Base-by-base conservation (phyloP, 305 asterid genomes). In the Rubia tinctorum region DNA sequence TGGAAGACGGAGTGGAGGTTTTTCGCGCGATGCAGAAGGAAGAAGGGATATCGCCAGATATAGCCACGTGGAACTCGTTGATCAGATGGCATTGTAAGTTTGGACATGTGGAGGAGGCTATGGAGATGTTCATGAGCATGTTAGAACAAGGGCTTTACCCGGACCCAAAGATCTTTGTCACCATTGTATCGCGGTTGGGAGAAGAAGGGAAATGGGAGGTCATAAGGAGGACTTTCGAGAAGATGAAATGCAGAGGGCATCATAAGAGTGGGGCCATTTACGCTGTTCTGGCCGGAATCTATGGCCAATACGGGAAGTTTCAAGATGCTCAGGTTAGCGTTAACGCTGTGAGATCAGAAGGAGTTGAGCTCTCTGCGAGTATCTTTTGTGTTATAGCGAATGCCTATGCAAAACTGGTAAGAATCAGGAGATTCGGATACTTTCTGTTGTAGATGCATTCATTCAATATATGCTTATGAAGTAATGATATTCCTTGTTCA, bases 371-470 rank as follows among this genome's bases (percentile, higher is more conserved):
- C 39, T 82, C 96, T n/a, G 89, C 90, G 8, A 88, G 86, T 81
- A 72, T 87, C 76, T 94, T 85, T 79, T 90, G 95, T 76, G 91
- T 89, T 80, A 88, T 94, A 75, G 97, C 97, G 72, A 88, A 93
- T 83, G 97, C 97, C 66, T 93, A 87, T 80, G 97, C 98, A 62
- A 96, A 88, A 80, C 93, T 91, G 97, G 98, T 87, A 17, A 40
- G 63, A 22, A 58, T 8, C n/a, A 30, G 9, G 60, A 23, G n/a
- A 22, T 58, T 12, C 9, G 63, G 73, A 68, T 61, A 11, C 30
- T 17, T 69, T 49, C 42, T 25, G n/a, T 44, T 42, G 4, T 43
- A 17, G 15, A 17, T 58, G 44, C n/a, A 6, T 63, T 30, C 45
- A 15, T 30, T 8, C 45, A 60, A 62, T 17, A 13, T 13, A 7